These are phyloP conservation scores for Penicillium glabrum DNA, from an alignment of 2,329 filamentous ascomycete genomes.

Conservation along the genomic window DNA sequence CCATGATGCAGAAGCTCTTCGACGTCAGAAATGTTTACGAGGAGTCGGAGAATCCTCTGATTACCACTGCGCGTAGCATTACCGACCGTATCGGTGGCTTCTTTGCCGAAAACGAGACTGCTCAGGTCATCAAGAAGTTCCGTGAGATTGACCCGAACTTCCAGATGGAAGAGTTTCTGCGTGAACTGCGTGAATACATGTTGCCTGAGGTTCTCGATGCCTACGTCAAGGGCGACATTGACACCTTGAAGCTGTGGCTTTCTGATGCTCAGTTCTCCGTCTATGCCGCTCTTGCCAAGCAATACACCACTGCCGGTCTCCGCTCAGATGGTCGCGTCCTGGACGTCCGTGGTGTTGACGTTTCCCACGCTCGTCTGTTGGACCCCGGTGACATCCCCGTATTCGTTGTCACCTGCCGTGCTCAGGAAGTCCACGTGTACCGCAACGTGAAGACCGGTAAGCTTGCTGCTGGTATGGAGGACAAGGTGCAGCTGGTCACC, in stretches of 20 bases:
- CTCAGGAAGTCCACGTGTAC: conserved; percentile 97
- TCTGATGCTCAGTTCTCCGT: conserved; percentile 95
- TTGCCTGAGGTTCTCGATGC: conserved; percentile 95
- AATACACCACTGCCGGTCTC: conserved; percentile 89
- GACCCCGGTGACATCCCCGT: conserved; percentile 66
- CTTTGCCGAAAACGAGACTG: conserved; percentile 98
- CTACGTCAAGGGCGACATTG: conserved; percentile 93
- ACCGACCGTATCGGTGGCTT: conserved; percentile 91
- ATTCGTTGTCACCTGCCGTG: conserved; percentile 94
- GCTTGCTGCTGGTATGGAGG: conserved; percentile 95
- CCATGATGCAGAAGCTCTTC: conserved; percentile 84
- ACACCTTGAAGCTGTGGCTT: conserved; percentile 90
- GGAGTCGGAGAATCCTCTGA: conserved; percentile 94
- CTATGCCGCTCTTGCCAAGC: conserved; percentile 93
- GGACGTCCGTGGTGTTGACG: conserved; percentile 92
- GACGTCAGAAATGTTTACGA: conserved; percentile 83
- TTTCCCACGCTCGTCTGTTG: conserved; percentile 47
- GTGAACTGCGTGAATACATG: conserved; percentile 96
- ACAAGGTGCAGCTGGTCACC: conserved; percentile 96
- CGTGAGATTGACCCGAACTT: conserved; percentile 92
- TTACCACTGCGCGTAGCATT: conserved; percentile 89
- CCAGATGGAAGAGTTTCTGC: conserved; percentile 90
- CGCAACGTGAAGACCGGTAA: conserved; percentile 85
- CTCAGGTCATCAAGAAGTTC: conserved; percentile 97
- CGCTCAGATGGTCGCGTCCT: conserved; percentile 94